Evolutionary conservation across 352 stramenopile genomes (phyloP).

Genomic region (Pythium coloratum): DNA sequence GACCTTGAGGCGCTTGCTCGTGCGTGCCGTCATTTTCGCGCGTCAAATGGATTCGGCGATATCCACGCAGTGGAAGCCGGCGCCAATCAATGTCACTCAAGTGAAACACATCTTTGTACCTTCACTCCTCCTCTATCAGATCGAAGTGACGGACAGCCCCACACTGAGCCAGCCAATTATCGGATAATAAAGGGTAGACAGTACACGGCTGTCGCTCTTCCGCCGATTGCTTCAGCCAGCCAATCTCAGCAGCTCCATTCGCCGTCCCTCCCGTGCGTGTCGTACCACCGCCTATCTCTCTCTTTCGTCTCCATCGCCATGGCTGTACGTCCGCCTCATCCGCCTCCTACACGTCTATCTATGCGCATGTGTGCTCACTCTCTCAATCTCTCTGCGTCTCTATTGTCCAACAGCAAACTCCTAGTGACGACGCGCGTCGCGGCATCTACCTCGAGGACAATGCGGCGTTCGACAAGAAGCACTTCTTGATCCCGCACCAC

Average conservation of each 20-base stretch:
- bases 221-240: background rate
- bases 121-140: background rate
- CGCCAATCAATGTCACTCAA: slow-evolving; percentile 8
- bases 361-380: background rate
- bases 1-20: slow-evolving; percentile 31
- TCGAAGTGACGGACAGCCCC: background rate
- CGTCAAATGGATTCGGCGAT: background rate
- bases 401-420: slow-evolving; percentile 4
- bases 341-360: background rate
- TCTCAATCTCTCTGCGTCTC: slow-evolving; percentile 1
- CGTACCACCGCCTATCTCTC: background rate
- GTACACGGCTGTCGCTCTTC: too few species aligned
- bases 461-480: slow-evolving; percentile 60
- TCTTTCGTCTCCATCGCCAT: slow-evolving; percentile 8
- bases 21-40: slow-evolving; percentile 19
- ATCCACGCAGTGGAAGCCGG: background rate
- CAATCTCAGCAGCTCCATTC: background rate
- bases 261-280: background rate
- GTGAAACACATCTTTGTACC: background rate
- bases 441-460: slow-evolving; percentile 67
- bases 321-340: slow-evolving; percentile 20
- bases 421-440: slow-evolving; percentile 34
- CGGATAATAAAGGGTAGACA: too few species aligned
- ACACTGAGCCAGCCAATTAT: background rate
- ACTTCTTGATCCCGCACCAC: slow-evolving; percentile 82